Conservation (phyloP, 169 alveolate species). For the Cystoisospora suis region DNA sequence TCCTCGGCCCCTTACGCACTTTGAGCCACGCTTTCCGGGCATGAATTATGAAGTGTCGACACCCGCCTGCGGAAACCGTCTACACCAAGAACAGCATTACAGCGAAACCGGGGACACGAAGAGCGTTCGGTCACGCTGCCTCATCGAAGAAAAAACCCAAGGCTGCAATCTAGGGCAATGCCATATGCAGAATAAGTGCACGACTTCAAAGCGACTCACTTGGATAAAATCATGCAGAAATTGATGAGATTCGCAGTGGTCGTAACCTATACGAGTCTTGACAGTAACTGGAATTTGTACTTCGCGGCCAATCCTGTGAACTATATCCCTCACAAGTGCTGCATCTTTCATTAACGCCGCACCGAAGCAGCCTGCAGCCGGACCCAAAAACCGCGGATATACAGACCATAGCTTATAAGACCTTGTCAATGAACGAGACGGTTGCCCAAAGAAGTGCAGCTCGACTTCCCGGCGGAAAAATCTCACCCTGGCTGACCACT, state of each 20-base stretch:
- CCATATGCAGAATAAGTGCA: not conserved
- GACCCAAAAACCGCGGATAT: too few relatives aligned
- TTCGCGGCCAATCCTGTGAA: conserved; percentile 59
- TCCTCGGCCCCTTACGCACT: not conserved
- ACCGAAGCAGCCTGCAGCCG: conserved; percentile 90
- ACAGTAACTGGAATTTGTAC: conserved; percentile 88
- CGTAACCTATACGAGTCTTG: conserved; percentile 95
- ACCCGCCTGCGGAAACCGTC: conserved; percentile 79
- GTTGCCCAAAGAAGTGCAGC: too few relatives aligned
- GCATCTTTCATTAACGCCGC: conserved; percentile 95
- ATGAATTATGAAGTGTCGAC: conserved; percentile 91
- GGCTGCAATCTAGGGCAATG: not conserved
- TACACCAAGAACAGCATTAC: not conserved
- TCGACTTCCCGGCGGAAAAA: too few relatives aligned
- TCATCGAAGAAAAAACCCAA: not conserved
- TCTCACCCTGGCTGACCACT: conserved; percentile 86
- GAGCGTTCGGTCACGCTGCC: not conserved
- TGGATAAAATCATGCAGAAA: conserved; percentile 57
- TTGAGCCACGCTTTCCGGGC: conserved; percentile 93
- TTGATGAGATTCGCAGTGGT: conserved; percentile 80
- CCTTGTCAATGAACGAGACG: too few relatives aligned
- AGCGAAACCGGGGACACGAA: not conserved
- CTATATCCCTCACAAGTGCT: conserved; percentile 86
- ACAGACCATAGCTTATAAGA: too few relatives aligned
- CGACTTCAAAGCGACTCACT: not conserved